Conservation (phyloP, 2,329 filamentous ascomycete species). For the Apiospora hydei region DNA sequence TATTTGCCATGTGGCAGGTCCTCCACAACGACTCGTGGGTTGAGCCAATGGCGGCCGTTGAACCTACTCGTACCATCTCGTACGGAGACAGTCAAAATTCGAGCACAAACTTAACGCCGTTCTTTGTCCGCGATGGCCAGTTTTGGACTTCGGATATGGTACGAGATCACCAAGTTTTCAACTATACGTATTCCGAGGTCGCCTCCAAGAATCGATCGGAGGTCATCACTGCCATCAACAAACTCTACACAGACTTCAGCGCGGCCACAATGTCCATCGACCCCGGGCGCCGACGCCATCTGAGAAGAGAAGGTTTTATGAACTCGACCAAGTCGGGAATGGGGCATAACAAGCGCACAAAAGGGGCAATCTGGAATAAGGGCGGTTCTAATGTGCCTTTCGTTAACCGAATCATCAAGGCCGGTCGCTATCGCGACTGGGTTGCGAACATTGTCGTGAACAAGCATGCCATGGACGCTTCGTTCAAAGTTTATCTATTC, state of each 20-base stretch:
- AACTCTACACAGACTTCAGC: slow-evolving; percentile 41
- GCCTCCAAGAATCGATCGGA: slow-evolving; percentile 46
- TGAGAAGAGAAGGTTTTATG: background rate
- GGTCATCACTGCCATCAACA: slow-evolving; percentile 26
- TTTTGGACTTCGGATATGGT: slow-evolving; percentile 74
- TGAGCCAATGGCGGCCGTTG: slow-evolving; percentile 59
- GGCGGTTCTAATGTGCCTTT: background rate
- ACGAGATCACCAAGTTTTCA: slow-evolving; percentile 67
- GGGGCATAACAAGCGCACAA: background rate
- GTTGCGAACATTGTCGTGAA: slow-evolving; percentile 69
- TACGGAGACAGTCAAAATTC: slow-evolving; percentile 61
- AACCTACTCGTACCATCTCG: slow-evolving; percentile 67
- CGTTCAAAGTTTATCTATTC: slow-evolving; percentile 74
- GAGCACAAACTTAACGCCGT: slow-evolving; percentile 70
- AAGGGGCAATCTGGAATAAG: background rate
- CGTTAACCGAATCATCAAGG: slow-evolving; percentile 19
- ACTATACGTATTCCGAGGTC: slow-evolving; percentile 79
- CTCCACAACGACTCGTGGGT: slow-evolving; percentile 75
- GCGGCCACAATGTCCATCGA: slow-evolving; percentile 20
- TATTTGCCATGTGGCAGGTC: slow-evolving; percentile 80
- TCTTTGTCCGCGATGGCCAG: slow-evolving; percentile 65
- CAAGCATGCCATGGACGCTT: slow-evolving; percentile 65
- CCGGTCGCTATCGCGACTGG: slow-evolving; percentile 66
- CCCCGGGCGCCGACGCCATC: background rate
- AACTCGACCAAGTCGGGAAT: background rate